Percentiles rank a stretch among this genome's conserved stretches.
Conservation (phyloP, 2,329 filamentous ascomycete genomes). For the Hymenoscyphus fraxineus region DNA sequence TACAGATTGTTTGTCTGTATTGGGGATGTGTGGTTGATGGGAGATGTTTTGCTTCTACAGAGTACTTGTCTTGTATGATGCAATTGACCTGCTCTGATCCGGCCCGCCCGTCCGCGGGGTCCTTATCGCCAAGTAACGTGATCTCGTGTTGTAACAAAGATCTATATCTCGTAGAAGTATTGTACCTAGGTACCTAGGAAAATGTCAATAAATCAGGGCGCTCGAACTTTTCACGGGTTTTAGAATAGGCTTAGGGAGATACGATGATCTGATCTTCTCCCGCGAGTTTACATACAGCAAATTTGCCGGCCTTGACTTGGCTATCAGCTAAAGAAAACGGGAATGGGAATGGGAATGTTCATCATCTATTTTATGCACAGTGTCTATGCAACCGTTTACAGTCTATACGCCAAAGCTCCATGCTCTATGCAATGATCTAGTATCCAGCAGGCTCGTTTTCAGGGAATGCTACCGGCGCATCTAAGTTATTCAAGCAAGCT, state of each 20-base stretch:
- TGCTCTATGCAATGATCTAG: conserved; percentile 15
- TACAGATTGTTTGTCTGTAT: too few species aligned
- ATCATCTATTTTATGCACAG: not conserved
- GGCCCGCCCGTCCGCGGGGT: not conserved
- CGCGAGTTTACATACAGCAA: not conserved
- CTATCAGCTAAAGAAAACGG: not conserved
- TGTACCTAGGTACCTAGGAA: too few species aligned
- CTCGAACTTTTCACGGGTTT: too few species aligned
- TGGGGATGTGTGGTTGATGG: not conserved
- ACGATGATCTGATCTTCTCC: too few species aligned
- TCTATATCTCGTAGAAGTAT: too few species aligned
- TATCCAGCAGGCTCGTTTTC: conserved; percentile 34
- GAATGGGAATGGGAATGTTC: not conserved
- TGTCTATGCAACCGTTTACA: not conserved
- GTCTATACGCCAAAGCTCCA: not conserved
- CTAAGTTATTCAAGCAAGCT: conserved; percentile 57
- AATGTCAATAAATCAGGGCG: too few species aligned
- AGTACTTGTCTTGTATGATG: not conserved
- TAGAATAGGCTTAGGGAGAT: too few species aligned
- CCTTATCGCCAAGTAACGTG: not conserved
- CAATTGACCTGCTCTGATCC: not conserved
- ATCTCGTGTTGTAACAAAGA: not conserved
- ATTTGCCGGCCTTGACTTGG: not conserved
- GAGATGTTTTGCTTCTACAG: not conserved
- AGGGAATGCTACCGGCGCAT: conserved; percentile 35